Base-by-base conservation (phyloP, 1,284 basidiomycete species). In the Boletus subluridellus region DNA sequence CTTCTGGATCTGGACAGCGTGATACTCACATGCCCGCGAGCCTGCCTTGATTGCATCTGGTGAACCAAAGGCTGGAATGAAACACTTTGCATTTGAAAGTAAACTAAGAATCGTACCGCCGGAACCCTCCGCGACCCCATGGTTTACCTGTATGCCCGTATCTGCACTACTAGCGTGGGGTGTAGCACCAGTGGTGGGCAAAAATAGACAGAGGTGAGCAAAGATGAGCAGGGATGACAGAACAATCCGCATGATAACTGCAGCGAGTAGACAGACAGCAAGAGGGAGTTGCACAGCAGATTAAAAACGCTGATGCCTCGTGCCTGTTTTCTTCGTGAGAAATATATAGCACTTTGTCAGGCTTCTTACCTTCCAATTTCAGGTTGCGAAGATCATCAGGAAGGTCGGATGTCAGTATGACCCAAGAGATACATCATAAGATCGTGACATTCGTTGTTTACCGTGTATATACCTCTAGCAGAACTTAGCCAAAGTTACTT, bases 351-450 rank as follows among this genome's bases (percentile, higher is more conserved):
- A 52, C 10, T 2, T 12, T 26, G 21, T 21, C 41, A 21, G 21
- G 9, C 41, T 10, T 9, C 17, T 34, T 26, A 52, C 32, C 30
- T 52, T 50, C 44, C 24, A 12, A 49, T 26, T 39, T 80, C 79
- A 48, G 76, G 77, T 65, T 85, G 52, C 11, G 17, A 52, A 28
- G 46, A 51, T 51, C 28, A 28, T 10, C 4, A n/a, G 15, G 48
- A 2, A 37, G 8, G 21, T 42, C 10, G 41, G 41, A 11, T 44
- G 12, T 14, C 3, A 24, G 10, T 6, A 42, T 42, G n/a, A 42
- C 11, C n/a, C 39, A 21, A 42, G n/a, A 21, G 21, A 6, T n/a
- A 14, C 37, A 42, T 21, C 10, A 42, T 11, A 21, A 11, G 39
- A 42, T 15, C 10, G 10, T 38, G 37, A 15, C 6, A 38, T 38